These are phyloP conservation scores for Calonectria hawksworthii DNA, from an alignment of 2,329 filamentous ascomycete genomes.

Conservation along the genomic window DNA sequence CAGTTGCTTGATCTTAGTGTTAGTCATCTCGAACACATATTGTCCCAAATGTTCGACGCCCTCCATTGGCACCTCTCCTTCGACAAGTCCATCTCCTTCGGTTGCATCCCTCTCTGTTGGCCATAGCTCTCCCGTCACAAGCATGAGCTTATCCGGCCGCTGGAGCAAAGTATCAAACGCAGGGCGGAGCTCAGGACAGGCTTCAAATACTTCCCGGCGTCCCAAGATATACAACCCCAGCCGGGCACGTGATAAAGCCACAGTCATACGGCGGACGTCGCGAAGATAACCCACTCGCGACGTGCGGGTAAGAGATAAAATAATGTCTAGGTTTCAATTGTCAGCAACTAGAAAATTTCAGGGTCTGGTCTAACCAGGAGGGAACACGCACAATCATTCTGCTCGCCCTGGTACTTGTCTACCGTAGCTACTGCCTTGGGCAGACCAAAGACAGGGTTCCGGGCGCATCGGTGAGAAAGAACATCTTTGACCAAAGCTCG, in stretches of 20 bases:
- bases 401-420: conserved; percentile 99
- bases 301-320: conserved; percentile 92
- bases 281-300: conserved; percentile 91
- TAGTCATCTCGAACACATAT: conserved; percentile 97
- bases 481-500: conserved; percentile 90
- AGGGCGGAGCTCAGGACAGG: conserved; percentile 87
- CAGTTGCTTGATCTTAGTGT: conserved; percentile 68
- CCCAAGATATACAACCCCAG: conserved; percentile 94
- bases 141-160: conserved; percentile 83
- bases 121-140: conserved; percentile 90
- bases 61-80: conserved; percentile 81
- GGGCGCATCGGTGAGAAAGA: conserved; percentile 84
- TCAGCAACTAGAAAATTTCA: conserved; percentile 35
- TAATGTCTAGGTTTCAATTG: conserved; percentile 76
- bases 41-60: conserved; percentile 94
- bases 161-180: conserved; percentile 85
- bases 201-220: conserved; percentile 88
- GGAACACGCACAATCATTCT: conserved; percentile 89
- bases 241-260: conserved; percentile 92
- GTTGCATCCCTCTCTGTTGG: conserved; percentile 71
- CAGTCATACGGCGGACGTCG: conserved; percentile 92
- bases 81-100: conserved; percentile 58
- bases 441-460: conserved; percentile 87
- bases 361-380: not conserved
- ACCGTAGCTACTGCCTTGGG: conserved; percentile 94